Conservation (phyloP, 257 asterid species). For the Nicotiana tomentosiformis region DNA sequence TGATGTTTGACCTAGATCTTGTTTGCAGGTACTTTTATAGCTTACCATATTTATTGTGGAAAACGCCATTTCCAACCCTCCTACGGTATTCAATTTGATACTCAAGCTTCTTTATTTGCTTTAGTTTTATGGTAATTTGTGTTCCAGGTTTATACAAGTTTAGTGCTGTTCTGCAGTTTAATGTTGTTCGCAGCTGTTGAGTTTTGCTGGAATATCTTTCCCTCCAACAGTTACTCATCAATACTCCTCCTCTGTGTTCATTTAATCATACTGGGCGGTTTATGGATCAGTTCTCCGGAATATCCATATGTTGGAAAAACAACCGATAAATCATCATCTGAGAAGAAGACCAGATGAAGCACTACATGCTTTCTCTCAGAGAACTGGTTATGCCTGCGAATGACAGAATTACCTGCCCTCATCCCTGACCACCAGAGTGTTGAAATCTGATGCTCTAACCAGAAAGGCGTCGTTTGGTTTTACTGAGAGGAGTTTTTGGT, state of each 20-base stretch:
- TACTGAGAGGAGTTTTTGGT: neutral
- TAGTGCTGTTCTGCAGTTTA: slow-evolving; percentile 39
- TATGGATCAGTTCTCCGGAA: slow-evolving; percentile 56
- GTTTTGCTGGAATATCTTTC: slow-evolving; percentile 84
- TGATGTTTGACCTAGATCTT: neutral
- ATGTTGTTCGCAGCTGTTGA: slow-evolving; percentile 55
- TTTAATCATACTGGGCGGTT: slow-evolving; percentile 53
- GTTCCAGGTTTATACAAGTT: neutral
- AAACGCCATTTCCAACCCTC: slow-evolving; percentile 61
- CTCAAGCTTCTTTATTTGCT: neutral
- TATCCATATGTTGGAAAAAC: slow-evolving; percentile 42
- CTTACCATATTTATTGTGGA: slow-evolving; percentile 89
- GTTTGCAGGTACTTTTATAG: slow-evolving; percentile 78
- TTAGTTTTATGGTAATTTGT: neutral
- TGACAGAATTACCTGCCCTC: neutral
- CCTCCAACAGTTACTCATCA: slow-evolving; percentile 68
- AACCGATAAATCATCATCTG: slow-evolving; percentile 14
- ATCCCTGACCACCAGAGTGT: neutral
- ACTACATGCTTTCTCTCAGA: neutral
- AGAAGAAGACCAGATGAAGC: slow-evolving; percentile 36
- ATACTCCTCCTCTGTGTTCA: slow-evolving; percentile 57
- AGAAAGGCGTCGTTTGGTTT: neutral
- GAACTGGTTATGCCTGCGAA: neutral
- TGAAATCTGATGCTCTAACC: neutral
- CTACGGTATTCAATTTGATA: slow-evolving; percentile 40